Conservation (phyloP, 164 flowering plant genomes). For the Nelumbo lutea region DNA sequence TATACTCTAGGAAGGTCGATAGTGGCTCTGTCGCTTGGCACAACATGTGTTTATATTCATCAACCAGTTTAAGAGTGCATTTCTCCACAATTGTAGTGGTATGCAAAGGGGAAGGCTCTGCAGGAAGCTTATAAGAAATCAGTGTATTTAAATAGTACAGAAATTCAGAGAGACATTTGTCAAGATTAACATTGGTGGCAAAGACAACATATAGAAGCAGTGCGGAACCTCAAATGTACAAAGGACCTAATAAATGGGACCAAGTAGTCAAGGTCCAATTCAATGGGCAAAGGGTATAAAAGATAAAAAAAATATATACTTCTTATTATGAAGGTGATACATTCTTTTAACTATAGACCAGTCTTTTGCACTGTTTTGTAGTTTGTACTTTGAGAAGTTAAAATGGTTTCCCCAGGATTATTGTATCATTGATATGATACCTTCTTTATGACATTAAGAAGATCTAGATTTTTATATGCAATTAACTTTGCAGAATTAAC, state of each 20-base stretch:
- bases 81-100: conserved; percentile 98
- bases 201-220: not conserved
- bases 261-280: not conserved
- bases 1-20: conserved; percentile 94
- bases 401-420: not conserved
- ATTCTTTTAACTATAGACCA: not conserved
- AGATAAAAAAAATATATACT: not conserved
- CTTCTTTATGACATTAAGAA: not conserved
- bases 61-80: conserved; percentile 95
- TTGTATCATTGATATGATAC: not conserved
- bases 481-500: not conserved
- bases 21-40: conserved; percentile 98
- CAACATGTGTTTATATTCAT: conserved; percentile 95
- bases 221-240: not conserved
- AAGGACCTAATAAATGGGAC: not conserved
- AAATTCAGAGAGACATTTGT: not conserved
- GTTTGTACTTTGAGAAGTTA: not conserved
- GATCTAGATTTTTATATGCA: not conserved
- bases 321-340: not conserved
- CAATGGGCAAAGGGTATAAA: not conserved
- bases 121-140: conserved; percentile 16
- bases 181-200: not conserved
- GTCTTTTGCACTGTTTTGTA: not conserved
- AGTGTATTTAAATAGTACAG: not conserved
- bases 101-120: conserved; percentile 97